These are phyloP conservation scores for Vararia minispora DNA, from an alignment of 768 basidiomycete species.

Conservation along the genomic window DNA sequence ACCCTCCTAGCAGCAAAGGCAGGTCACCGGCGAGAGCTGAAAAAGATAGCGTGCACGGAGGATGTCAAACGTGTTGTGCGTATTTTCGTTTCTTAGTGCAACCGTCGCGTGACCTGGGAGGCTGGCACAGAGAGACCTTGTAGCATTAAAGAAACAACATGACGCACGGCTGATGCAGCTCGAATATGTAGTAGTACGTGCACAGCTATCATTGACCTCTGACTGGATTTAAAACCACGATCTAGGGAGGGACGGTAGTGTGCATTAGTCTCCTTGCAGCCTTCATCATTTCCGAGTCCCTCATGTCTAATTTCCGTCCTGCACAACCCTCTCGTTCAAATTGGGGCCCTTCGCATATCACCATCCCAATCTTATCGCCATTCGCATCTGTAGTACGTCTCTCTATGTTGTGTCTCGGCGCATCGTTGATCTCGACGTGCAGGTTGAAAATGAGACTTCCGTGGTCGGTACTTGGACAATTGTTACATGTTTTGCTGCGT, in stretches of 20 bases:
- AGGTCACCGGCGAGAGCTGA: conserved; percentile 39
- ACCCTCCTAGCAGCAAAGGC: conserved; percentile 39
- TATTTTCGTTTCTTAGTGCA: neutral
- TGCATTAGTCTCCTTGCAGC: conserved; percentile 8
- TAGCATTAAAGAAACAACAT: conserved; percentile 1
- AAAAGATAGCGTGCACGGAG: conserved; percentile 26
- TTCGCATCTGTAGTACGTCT: conserved; percentile 62
- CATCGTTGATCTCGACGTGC: neutral
- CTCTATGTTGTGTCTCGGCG: neutral
- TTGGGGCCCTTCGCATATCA: conserved; percentile 46
- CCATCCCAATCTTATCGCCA: conserved; percentile 68
- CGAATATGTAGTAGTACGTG: conserved; percentile 8
- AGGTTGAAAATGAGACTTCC: conserved; percentile 73
- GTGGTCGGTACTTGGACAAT: conserved; percentile 41
- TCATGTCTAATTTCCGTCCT: neutral
- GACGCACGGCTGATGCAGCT: conserved; percentile 1
- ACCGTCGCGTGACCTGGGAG: conserved; percentile 32
- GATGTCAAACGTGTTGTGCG: conserved; percentile 39
- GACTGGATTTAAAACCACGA: neutral
- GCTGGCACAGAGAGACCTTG: conserved; percentile 16
- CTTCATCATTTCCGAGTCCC: conserved; percentile 2
- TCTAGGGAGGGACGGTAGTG: too few species aligned
- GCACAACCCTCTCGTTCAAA: conserved; percentile 2
- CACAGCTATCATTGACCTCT: conserved; percentile 7
- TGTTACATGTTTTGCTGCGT: conserved; percentile 26